Evolutionary conservation across 2,329 filamentous ascomycete genomes (phyloP).

Genomic region (Colletotrichum chlorophyti): DNA sequence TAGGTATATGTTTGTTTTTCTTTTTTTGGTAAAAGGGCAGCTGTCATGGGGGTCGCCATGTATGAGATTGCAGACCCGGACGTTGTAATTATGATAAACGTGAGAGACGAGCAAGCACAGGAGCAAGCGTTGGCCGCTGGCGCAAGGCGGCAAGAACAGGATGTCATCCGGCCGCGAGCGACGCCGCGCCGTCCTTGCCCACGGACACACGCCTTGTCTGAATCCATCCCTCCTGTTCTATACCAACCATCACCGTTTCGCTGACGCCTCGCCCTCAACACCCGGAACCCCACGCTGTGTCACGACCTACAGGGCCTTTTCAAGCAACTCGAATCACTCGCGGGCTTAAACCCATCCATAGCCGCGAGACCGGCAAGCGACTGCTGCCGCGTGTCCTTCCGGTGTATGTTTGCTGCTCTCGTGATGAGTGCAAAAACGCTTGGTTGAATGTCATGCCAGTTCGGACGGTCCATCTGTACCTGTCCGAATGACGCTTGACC

Average conservation of each 20-base stretch:
- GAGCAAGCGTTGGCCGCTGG: not conserved
- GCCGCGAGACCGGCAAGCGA: too few species aligned
- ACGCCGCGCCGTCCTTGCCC: not conserved
- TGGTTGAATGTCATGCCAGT: too few species aligned
- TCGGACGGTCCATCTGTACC: too few species aligned
- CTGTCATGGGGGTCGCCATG: not conserved
- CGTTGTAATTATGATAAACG: not conserved
- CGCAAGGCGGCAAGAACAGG: not conserved
- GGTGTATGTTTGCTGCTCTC: too few species aligned
- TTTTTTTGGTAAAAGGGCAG: not conserved
- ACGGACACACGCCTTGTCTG: constrained; percentile 12
- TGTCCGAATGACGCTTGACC: not conserved
- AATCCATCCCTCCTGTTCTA: not conserved
- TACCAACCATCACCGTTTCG: not conserved
- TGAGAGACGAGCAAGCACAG: not conserved
- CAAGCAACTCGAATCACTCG: not conserved
- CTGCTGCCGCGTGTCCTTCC: too few species aligned
- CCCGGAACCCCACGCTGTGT: not conserved
- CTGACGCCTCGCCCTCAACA: not conserved
- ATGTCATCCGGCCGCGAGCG: not conserved
- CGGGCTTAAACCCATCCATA: too few species aligned
- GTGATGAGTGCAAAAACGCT: too few species aligned
- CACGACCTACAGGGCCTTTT: not conserved
- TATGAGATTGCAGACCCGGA: not conserved
- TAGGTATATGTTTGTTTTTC: not conserved